Evolutionary conservation across 2,329 filamentous ascomycete genomes (phyloP), one percentile per base, ranked within the genome.

Genomic region (Macrophomina phaseolina): DNA sequence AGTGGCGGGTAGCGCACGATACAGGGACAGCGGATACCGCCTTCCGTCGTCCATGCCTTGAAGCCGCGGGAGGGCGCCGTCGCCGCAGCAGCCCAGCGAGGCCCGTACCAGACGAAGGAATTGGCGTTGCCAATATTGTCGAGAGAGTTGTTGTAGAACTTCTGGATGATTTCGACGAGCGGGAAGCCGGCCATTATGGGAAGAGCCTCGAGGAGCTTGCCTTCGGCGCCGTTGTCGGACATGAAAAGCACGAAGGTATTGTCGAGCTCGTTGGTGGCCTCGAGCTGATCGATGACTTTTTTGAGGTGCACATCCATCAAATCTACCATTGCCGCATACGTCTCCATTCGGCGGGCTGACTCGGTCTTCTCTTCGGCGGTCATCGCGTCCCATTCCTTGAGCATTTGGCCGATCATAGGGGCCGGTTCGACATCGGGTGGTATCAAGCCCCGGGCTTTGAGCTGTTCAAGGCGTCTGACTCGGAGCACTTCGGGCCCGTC

Each of bases 141-240:
- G 23, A 64, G 60, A 9, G 58, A 46, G 30, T 67, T 67, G 51
- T 67, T 40, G 65, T 67, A 67, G 52, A 48, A 64, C 16, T 55
- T 55, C 9, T 34, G 9, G 30, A 67, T 64, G 11, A 55, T 38
- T 2, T 64, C 46, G 64, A 52, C 64, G 18, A 66, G 55, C 55
- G 64, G 53, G 16, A 56, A 46, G 14, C 64, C 58, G 4, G 60
- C 61, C 58, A 67, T 64, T 18, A 67, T 42, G 11, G 64, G 64
- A 34, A 66, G 45, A 14, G 53, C 56, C 36, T 67, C 65, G 32
- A 64, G 48, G 16, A 58, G 38, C 42, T 58, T 58, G 34, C 65
- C 65, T 30, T 67, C 65, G 58, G 65, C 65, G 38, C 65, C 65
- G 46, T 67, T 67, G 60, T 67, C 65, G 4, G 65, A 67, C 49